Percentiles rank a stretch among this genome's conserved stretches.
Conservation (phyloP, 441 rosid genomes). For the Erodium texanum region DNA sequence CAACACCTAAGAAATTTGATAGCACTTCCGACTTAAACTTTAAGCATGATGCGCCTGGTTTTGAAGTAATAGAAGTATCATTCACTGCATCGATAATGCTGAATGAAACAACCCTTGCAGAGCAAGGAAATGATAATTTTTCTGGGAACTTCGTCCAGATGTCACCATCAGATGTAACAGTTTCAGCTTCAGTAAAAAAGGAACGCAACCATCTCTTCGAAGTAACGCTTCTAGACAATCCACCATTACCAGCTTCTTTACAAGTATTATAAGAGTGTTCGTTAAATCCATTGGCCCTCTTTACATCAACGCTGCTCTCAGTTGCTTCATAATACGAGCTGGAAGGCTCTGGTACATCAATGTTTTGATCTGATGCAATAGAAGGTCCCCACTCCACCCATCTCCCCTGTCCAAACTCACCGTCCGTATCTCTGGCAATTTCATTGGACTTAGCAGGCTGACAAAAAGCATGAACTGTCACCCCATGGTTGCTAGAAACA, state of each 20-base stretch:
- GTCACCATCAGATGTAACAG: conserved; percentile 48
- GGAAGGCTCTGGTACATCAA: conserved; percentile 19
- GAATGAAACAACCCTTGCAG: conserved; percentile 83
- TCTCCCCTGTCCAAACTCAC: conserved; percentile 49
- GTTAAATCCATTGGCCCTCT: conserved; percentile 18
- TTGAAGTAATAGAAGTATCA: conserved; percentile 24
- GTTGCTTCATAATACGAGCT: conserved; percentile 25
- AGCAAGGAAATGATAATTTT: conserved; percentile 55
- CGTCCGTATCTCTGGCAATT: conserved; percentile 25
- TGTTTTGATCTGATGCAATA: conserved; percentile 19
- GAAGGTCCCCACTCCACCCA: conserved; percentile 96
- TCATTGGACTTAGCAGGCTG: conserved; percentile 30
- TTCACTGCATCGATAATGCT: conserved; percentile 39
- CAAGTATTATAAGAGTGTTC: conserved; percentile 19
- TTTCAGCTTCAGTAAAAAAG: conserved; percentile 53
- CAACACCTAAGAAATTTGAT: conserved; percentile 24
- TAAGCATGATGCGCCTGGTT: conserved; percentile 23
- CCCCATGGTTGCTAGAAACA: conserved; percentile 54
- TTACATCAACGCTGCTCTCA: background rate
- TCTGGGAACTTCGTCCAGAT: conserved; percentile 67
- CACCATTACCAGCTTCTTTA: conserved; percentile 25
- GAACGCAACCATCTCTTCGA: conserved; percentile 78
- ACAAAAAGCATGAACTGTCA: conserved; percentile 83
- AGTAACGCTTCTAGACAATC: conserved; percentile 27
- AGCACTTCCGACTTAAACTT: conserved; percentile 27